Conservation (phyloP, 345 rosid genomes). For the Toxicodendron radicans region DNA sequence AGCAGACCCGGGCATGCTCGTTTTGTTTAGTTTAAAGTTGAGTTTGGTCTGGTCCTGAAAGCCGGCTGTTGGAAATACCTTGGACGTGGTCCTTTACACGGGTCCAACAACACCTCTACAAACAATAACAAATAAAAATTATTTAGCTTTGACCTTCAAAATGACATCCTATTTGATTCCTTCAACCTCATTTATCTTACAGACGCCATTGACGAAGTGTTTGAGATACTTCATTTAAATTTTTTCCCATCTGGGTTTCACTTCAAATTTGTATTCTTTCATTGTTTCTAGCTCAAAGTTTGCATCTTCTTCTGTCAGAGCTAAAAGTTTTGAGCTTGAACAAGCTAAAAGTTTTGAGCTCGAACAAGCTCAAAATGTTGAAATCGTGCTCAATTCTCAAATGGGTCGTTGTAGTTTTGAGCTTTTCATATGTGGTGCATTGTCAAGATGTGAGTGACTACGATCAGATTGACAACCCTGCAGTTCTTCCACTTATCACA, state of each 20-base stretch:
- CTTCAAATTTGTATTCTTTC: neutral
- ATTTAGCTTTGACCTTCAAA: neutral
- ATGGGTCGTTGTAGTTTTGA: slow-evolving; percentile 40
- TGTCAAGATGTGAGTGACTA: slow-evolving; percentile 64
- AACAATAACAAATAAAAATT: no score
- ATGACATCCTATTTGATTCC: neutral
- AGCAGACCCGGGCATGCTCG: no score
- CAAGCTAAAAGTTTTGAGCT: slow-evolving; percentile 30
- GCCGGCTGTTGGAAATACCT: no score
- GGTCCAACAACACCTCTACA: no score
- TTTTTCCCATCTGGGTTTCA: neutral
- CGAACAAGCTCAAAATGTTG: slow-evolving; percentile 30
- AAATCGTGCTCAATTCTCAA: slow-evolving; percentile 37
- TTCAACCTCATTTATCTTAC: neutral
- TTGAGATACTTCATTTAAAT: neutral
- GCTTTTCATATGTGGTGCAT: slow-evolving; percentile 31
- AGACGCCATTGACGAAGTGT: no score
- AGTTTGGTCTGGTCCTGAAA: no score
- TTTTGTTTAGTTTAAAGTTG: no score
- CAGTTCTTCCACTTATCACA: slow-evolving; percentile 48
- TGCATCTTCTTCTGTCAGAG: neutral
- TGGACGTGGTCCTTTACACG: no score
- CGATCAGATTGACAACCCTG: slow-evolving; percentile 43
- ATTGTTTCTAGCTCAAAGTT: neutral
- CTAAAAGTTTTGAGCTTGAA: slow-evolving; percentile 33